These are phyloP conservation scores for Amanita rimosa DNA, from an alignment of 768 basidiomycete genomes.

Conservation along the genomic window DNA sequence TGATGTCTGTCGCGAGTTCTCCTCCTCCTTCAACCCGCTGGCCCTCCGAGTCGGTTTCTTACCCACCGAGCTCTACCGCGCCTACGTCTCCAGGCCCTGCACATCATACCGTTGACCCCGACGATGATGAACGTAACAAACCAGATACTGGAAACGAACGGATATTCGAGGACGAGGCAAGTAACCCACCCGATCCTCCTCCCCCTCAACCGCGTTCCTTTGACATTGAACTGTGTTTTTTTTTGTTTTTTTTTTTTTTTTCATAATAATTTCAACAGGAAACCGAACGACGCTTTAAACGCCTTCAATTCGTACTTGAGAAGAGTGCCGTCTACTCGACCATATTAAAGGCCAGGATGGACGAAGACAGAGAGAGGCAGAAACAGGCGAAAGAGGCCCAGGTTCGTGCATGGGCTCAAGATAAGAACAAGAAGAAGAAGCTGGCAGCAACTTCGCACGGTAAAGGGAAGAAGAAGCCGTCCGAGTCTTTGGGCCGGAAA, in stretches of 20 bases:
- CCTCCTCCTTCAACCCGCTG: not conserved
- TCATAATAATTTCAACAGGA: constrained; percentile 35
- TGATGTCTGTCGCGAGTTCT: not conserved
- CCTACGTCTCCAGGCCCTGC: not conserved
- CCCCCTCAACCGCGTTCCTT: no score
- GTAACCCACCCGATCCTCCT: no score
- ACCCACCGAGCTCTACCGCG: constrained; percentile 1
- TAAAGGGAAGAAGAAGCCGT: constrained; percentile 4
- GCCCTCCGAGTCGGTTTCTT: not conserved
- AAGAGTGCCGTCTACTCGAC: constrained; percentile 69
- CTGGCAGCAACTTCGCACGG: not conserved
- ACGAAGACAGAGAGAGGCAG: constrained; percentile 34
- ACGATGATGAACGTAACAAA: not conserved
- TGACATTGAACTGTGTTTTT: no score
- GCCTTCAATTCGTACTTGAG: constrained; percentile 58
- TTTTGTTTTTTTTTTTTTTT: no score
- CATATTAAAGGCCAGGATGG: constrained; percentile 67
- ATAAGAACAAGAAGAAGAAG: no score
- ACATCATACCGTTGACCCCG: not conserved
- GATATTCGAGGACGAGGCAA: constrained; percentile 6
- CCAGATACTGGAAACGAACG: not conserved
- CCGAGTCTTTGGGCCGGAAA: constrained; percentile 16
- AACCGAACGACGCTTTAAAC: constrained; percentile 33
- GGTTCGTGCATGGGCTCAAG: not conserved
- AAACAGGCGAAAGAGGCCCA: constrained; percentile 9